Base-by-base conservation (phyloP, 306 rosid species). In the Ammopiptanthus mongolicus region DNA sequence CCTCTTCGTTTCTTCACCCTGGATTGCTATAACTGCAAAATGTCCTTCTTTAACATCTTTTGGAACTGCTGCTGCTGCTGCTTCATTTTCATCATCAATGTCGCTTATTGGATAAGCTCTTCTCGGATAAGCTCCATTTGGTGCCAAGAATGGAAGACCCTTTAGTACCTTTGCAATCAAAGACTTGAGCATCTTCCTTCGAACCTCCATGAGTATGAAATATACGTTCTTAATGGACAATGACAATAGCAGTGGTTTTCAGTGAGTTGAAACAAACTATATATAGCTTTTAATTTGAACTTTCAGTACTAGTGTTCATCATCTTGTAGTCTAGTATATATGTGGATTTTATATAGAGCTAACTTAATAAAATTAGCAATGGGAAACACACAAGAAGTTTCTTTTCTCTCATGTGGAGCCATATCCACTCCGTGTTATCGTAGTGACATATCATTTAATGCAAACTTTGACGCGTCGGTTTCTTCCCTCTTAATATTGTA, bases 11-110 rank as follows among this genome's bases (percentile, higher is more conserved):
- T 87, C 88, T 75, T 81, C 84, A n/a, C 92, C 96, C 5, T 84
- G 68, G 37, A 69, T 81, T 58, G 98, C 95, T 60, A 87, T 62
- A n/a, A 88, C 97, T 1, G 69, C 90, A 69, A 90, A 90, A 55
- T 83, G 82, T 10, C 92, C 98, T 78, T 89, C 87, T 46, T 56
- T 82, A 7, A 83, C 87, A 39, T 85, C 90, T 78, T 71, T 72
- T 1, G 89, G 87, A 22, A 84, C 82, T 8, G 4, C 33, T 18
- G 67, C 71, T 53, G 44, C 57, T 0, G 13, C 71, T 42, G 59
- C 75, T 14, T 77, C 79, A 15, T 37, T 10, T 25, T 56, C 82
- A 19, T 76, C 77, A 18, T 70, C 73, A 7, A 59, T 73, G 56
- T 70, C 74, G 6, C 50, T 33, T 0, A 44, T 48, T 31, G 44